These are phyloP conservation scores for Luffa aegyptiaca DNA, from an alignment of 306 rosid genomes.

Conservation along the genomic window DNA sequence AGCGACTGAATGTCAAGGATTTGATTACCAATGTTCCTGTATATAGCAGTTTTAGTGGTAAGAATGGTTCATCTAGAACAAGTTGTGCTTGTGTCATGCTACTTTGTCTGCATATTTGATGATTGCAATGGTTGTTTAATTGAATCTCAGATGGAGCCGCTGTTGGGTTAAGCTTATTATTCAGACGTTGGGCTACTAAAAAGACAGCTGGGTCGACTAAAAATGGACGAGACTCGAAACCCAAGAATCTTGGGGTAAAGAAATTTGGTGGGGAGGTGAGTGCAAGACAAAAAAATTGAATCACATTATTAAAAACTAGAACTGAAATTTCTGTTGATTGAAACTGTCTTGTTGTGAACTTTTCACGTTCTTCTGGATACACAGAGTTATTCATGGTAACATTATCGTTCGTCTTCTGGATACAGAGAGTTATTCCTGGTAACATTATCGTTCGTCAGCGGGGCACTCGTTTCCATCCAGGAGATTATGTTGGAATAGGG, in stretches of 20 bases:
- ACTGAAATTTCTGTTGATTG: neutral
- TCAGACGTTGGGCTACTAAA: slow-evolving; percentile 88
- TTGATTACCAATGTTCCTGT: slow-evolving; percentile 40
- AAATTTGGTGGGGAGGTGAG: slow-evolving; percentile 94
- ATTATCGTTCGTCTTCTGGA: slow-evolving; percentile 33
- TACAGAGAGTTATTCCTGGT: slow-evolving; percentile 78
- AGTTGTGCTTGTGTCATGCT: neutral
- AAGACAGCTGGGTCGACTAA: slow-evolving; percentile 81
- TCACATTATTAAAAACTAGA: neutral
- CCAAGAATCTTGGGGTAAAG: slow-evolving; percentile 89
- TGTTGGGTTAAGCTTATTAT: slow-evolving; percentile 59
- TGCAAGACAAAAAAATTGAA: neutral
- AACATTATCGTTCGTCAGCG: slow-evolving; percentile 82
- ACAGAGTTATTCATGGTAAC: slow-evolving; percentile 84
- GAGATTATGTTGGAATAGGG: slow-evolving; percentile 82
- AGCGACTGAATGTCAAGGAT: slow-evolving; percentile 57
- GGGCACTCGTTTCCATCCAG: slow-evolving; percentile 90
- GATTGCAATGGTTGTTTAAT: slow-evolving; percentile 11
- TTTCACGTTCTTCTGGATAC: slow-evolving; percentile 17
- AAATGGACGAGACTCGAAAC: slow-evolving; percentile 86
- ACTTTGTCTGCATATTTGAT: slow-evolving; percentile 3
- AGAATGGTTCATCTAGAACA: slow-evolving; percentile 7
- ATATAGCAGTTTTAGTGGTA: slow-evolving; percentile 54
- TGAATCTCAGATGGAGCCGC: slow-evolving; percentile 44
- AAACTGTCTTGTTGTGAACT: neutral